Conservation (phyloP, 495 filamentous ascomycete species). For the Penicillium salamii region DNA sequence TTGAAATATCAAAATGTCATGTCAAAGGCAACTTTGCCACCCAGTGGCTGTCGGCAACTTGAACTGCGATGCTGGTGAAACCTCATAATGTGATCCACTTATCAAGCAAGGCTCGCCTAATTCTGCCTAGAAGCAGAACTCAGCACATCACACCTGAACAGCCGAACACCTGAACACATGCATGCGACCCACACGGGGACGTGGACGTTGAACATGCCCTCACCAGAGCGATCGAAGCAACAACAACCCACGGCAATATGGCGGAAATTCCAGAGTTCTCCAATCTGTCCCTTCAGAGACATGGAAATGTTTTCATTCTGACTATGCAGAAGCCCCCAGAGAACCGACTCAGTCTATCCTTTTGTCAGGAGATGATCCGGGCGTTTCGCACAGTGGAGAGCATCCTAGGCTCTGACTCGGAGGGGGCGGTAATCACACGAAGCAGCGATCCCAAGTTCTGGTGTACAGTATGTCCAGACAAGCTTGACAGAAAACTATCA, state of each 20-base stretch:
- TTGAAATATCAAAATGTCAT: too few species aligned
- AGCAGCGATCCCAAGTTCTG: slow-evolving; percentile 51
- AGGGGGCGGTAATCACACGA: slow-evolving; percentile 46
- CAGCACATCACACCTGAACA: too few species aligned
- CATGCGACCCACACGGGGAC: too few species aligned
- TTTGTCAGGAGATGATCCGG: slow-evolving; percentile 47
- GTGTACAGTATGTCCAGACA: slow-evolving; percentile 35
- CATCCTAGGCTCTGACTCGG: slow-evolving; percentile 35
- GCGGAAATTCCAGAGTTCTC: slow-evolving; percentile 23
- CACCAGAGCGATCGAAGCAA: too few species aligned
- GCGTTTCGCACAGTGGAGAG: slow-evolving; percentile 42
- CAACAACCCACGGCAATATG: slow-evolving; percentile 10
- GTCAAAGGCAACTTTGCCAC: too few species aligned
- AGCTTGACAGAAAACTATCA: background rate
- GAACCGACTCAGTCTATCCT: slow-evolving; percentile 44
- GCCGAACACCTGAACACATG: too few species aligned
- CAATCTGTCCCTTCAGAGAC: slow-evolving; percentile 27
- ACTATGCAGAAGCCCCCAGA: slow-evolving; percentile 50
- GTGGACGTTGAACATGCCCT: too few species aligned
- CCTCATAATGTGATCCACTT: too few species aligned
- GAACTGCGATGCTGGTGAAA: too few species aligned
- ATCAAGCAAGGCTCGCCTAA: too few species aligned
- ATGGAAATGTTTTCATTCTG: slow-evolving; percentile 45
- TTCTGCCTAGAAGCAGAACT: too few species aligned
- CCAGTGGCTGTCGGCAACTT: too few species aligned